These are phyloP conservation scores for Paxillus rubicundulus DNA, from an alignment of 768 basidiomycete species.

Conservation along the genomic window DNA sequence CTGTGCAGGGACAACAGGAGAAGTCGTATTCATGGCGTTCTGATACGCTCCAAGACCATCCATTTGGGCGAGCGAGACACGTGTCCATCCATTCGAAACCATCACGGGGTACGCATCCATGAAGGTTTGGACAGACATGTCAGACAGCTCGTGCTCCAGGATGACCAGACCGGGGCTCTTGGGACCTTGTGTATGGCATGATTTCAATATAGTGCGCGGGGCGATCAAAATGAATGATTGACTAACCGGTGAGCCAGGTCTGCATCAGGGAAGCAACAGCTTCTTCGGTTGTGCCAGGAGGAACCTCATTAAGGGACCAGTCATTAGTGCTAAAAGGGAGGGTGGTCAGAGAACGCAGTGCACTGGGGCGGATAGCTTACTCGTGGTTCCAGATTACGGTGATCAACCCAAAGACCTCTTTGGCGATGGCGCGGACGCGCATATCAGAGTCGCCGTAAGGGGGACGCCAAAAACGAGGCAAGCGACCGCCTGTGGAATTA, in stretches of 20 bases:
- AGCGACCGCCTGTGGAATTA: slow-evolving; percentile 74
- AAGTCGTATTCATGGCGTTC: slow-evolving; percentile 39
- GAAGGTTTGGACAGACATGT: slow-evolving; percentile 62
- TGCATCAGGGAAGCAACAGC: slow-evolving; percentile 49
- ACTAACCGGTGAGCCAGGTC: slow-evolving; percentile 54
- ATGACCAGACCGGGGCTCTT: slow-evolving; percentile 79
- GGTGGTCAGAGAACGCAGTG: background rate
- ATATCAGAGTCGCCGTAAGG: slow-evolving; percentile 84
- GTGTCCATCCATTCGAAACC: slow-evolving; percentile 67
- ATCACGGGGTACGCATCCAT: slow-evolving; percentile 63
- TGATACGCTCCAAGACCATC: slow-evolving; percentile 43
- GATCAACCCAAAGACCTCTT: slow-evolving; percentile 79
- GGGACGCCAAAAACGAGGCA: slow-evolving; percentile 83
- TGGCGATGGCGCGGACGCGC: slow-evolving; percentile 82
- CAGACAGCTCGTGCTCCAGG: slow-evolving; percentile 79
- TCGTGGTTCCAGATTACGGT: slow-evolving; percentile 93
- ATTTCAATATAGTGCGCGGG: background rate
- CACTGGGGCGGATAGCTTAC: slow-evolving; percentile 37
- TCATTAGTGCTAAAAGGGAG: slow-evolving; percentile 56
- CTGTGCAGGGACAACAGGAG: slow-evolving; percentile 23
- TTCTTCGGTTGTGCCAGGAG: slow-evolving; percentile 42
- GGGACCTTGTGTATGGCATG: slow-evolving; percentile 39
- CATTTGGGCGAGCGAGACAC: slow-evolving; percentile 51
- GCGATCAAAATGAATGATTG: background rate
- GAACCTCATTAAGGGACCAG: slow-evolving; percentile 56